phyloP scores from a whole-genome alignment of 306 rosid species.

The Vigna trinervia region DNA sequence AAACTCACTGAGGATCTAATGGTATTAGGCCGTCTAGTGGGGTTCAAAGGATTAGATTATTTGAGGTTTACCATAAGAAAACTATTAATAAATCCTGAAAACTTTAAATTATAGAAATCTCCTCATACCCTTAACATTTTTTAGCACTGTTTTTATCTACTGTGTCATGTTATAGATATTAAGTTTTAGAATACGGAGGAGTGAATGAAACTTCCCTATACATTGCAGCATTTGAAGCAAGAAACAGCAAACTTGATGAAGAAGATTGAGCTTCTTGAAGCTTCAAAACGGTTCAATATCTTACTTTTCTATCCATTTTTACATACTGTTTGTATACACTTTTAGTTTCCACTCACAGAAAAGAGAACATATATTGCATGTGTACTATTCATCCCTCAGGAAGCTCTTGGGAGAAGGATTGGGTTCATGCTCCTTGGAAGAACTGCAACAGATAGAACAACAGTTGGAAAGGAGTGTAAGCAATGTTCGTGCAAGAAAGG shows the following conservation, averaged over 20 bases:
- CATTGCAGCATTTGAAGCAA: conserved; percentile 70
- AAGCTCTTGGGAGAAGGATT: conserved; percentile 82
- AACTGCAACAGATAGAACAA: conserved; percentile 72
- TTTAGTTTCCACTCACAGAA: background rate
- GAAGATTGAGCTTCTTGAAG: conserved; percentile 79
- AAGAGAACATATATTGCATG: background rate
- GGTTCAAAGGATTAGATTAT: too few species aligned
- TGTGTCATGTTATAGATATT: conserved; percentile 1
- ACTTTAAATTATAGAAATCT: background rate
- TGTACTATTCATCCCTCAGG: conserved; percentile 48
- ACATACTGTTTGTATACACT: background rate
- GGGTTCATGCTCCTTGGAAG: conserved; percentile 72
- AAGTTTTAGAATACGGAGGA: conserved; percentile 5
- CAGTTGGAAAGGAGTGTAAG: conserved; percentile 78
- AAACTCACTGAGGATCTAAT: too few species aligned
- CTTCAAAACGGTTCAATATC: conserved; percentile 69
- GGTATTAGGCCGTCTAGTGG: too few species aligned
- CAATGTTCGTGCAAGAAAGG: conserved; percentile 81
- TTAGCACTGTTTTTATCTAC: background rate
- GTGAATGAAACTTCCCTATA: conserved; percentile 34
- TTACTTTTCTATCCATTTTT: conserved; percentile 3
- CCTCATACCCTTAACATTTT: background rate
- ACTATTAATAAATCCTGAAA: background rate
- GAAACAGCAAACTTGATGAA: conserved; percentile 73
- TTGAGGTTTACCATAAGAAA: background rate